phyloP scores from a whole-genome alignment of 129 eudicot species.

The Artemisia argyi region DNA sequence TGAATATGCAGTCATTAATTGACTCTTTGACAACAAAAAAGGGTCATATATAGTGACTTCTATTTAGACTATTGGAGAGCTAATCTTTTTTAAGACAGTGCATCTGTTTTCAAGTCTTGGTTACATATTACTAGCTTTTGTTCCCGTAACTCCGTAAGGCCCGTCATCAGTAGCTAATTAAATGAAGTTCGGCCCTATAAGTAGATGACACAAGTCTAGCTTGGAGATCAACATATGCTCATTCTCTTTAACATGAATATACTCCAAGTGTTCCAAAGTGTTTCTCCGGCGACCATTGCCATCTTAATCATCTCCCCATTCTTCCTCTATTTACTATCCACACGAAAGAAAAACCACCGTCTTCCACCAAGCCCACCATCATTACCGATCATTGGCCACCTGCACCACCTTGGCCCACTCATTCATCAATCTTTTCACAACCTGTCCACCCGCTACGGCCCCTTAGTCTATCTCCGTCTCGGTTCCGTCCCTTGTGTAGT shows the following conservation, averaged over 20 bases:
- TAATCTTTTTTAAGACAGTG: too few species aligned
- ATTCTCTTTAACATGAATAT: neutral
- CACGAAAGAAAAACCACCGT: slow-evolving; percentile 15
- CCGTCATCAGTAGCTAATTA: too few species aligned
- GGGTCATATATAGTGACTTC: too few species aligned
- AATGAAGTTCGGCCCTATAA: neutral
- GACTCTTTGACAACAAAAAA: too few species aligned
- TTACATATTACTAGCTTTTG: too few species aligned
- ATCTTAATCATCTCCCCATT: neutral
- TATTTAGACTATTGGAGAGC: too few species aligned
- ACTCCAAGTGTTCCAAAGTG: neutral
- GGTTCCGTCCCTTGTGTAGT: slow-evolving; percentile 49
- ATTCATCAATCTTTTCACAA: slow-evolving; percentile 54
- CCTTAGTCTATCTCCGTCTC: slow-evolving; percentile 42
- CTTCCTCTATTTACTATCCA: neutral
- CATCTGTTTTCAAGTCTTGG: too few species aligned
- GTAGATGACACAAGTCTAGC: neutral
- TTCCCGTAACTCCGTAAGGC: too few species aligned
- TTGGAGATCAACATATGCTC: too few species aligned
- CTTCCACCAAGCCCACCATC: slow-evolving; percentile 58
- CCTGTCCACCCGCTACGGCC: slow-evolving; percentile 44
- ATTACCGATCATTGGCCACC: slow-evolving; percentile 59
- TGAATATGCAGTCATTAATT: too few species aligned
- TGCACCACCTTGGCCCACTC: slow-evolving; percentile 54
- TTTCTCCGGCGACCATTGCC: slow-evolving; percentile 12